phyloP scores from a whole-genome alignment of 352 stramenopile species.

The Phytophthora colocasiae region DNA sequence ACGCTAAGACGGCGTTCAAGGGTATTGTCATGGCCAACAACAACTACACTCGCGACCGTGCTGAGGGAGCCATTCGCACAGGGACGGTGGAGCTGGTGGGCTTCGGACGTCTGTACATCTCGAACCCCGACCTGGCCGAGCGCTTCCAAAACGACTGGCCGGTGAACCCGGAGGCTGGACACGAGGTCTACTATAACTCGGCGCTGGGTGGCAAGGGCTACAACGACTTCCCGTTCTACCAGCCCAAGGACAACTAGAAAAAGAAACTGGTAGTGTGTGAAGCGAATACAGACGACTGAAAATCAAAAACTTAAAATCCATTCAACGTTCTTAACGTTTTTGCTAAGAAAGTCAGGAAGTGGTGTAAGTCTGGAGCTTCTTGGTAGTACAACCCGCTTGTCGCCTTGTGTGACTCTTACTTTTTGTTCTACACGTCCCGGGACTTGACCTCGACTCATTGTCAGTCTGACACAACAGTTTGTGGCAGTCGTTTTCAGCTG shows the following conservation, averaged over 20 bases:
- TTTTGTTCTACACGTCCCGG: neutral
- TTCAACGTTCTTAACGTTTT: neutral
- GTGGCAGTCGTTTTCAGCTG: neutral
- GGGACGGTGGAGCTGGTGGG: slow-evolving; percentile 38
- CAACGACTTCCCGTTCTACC: slow-evolving; percentile 36
- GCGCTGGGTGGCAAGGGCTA: slow-evolving; percentile 32
- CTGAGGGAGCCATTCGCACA: slow-evolving; percentile 38
- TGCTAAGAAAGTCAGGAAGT: slow-evolving; percentile 4
- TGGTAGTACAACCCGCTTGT: neutral
- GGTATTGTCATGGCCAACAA: slow-evolving; percentile 42
- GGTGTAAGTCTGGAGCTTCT: slow-evolving; percentile 1
- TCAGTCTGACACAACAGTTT: slow-evolving; percentile 1
- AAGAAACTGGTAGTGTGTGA: neutral
- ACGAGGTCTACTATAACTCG: slow-evolving; percentile 40
- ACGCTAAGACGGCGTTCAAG: slow-evolving; percentile 41
- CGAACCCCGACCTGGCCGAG: slow-evolving; percentile 54
- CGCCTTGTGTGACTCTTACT: neutral
- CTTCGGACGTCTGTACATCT: slow-evolving; percentile 52
- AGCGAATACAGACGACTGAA: slow-evolving; percentile 1
- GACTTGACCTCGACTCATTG: neutral
- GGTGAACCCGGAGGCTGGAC: slow-evolving; percentile 12
- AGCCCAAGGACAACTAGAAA: slow-evolving; percentile 12
- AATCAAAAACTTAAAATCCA: neutral
- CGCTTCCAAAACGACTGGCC: slow-evolving; percentile 41
- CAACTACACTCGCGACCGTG: slow-evolving; percentile 44